Percentiles rank a stretch among this genome's conserved stretches.
phyloP scores from a whole-genome alignment of 768 basidiomycete species.

The Fomitopsis pulvina region DNA sequence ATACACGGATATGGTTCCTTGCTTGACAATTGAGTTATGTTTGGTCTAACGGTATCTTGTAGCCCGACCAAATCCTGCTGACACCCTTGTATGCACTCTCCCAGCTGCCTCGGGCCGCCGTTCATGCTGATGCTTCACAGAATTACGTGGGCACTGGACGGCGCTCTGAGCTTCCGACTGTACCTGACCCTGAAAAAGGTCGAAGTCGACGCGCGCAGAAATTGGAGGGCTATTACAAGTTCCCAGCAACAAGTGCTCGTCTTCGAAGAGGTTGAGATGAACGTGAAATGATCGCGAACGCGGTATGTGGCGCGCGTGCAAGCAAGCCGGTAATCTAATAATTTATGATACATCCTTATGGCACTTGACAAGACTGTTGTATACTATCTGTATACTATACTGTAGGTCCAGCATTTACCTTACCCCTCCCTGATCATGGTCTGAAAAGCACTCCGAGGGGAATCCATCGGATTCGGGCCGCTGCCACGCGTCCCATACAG shows the following conservation, averaged over 20 bases:
- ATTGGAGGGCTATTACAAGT: neutral
- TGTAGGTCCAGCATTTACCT: no score
- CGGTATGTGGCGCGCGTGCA: no score
- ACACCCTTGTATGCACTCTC: neutral
- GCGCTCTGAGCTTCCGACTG: neutral
- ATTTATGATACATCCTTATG: no score
- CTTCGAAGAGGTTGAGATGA: neutral
- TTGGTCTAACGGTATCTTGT: neutral
- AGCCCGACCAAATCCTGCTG: neutral
- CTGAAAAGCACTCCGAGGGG: no score
- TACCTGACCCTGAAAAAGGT: neutral
- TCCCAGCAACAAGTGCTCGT: neutral
- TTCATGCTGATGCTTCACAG: neutral
- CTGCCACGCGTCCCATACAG: no score
- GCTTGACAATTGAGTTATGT: no score
- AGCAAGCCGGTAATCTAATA: no score
- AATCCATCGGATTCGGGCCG: no score
- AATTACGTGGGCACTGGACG: conserved; percentile 1
- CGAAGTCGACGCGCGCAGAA: neutral
- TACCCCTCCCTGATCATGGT: no score
- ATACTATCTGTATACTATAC: no score
- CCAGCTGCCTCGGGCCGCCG: neutral
- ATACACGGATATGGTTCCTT: no score
- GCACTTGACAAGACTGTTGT: no score
- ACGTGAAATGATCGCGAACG: neutral